These are phyloP conservation scores for Aspergillus campestris DNA, from an alignment of 495 filamentous ascomycete species.

Conservation along the genomic window DNA sequence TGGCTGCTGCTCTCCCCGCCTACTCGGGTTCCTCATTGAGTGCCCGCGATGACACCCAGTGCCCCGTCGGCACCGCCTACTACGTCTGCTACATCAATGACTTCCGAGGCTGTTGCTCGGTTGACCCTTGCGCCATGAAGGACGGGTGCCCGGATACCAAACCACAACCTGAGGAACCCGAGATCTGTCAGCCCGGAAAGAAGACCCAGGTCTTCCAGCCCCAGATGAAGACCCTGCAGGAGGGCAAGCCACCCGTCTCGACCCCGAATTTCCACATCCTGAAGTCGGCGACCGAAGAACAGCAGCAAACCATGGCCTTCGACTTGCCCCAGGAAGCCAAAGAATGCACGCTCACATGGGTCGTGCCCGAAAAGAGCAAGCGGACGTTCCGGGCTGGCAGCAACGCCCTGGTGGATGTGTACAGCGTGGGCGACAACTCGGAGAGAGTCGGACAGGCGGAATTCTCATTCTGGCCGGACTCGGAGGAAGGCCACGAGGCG, in stretches of 20 bases:
- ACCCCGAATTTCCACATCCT: conserved; percentile 2
- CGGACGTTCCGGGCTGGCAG: background rate
- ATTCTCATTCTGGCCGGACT: conserved; percentile 1
- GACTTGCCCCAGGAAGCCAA: background rate
- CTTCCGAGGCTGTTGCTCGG: conserved; percentile 6
- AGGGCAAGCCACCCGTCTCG: background rate
- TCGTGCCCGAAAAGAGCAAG: background rate
- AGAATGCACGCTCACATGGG: background rate
- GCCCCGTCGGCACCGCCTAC: background rate
- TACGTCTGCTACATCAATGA: conserved; percentile 1
- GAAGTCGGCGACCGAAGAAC: background rate
- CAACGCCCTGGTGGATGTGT: conserved; percentile 1
- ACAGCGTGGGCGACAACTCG: background rate
- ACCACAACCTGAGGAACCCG: background rate
- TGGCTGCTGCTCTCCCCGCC: conserved; percentile 2
- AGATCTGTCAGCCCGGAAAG: background rate
- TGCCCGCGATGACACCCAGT: conserved; percentile 3
- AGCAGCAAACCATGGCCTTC: background rate
- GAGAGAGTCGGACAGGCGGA: background rate
- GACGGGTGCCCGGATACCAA: background rate
- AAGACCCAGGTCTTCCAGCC: background rate
- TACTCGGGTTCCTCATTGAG: background rate
- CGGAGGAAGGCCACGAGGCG: background rate
- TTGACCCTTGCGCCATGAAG: conserved; percentile 3
- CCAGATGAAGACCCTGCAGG: background rate